Percentiles rank a stretch among this genome's conserved stretches.
Evolutionary conservation across 1,139 yeast genomes (phyloP).

Genomic region (Taiozyma sp.): DNA sequence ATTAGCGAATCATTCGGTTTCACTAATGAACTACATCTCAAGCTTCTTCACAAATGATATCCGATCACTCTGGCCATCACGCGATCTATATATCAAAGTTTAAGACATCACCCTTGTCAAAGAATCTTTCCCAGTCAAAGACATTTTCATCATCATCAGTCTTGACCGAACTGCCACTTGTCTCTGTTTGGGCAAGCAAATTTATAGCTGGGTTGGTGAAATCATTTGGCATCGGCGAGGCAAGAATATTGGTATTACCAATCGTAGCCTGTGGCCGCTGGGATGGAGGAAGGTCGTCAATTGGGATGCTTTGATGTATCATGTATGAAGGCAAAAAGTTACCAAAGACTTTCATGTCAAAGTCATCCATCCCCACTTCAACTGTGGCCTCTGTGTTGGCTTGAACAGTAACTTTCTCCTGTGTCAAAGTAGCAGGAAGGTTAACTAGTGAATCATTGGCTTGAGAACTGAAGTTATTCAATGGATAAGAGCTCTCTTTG

Average conservation of each 20-base stretch:
- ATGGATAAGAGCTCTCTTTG: constrained; percentile 4
- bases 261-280: too few species aligned
- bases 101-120: constrained; percentile 10
- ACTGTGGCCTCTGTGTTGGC: constrained; percentile 18
- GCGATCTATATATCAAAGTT: neutral
- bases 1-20: too few species aligned
- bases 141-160: constrained; percentile 13
- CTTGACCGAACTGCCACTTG: constrained; percentile 4
- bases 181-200: neutral
- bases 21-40: too few species aligned
- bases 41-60: too few species aligned
- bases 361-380: constrained; percentile 76
- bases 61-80: neutral
- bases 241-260: neutral
- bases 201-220: neutral
- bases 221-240: neutral
- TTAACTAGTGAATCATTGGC: constrained; percentile 6
- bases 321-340: constrained; percentile 75
- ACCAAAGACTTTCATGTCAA: constrained; percentile 81
- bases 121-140: constrained; percentile 17
- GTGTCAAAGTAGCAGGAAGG: constrained; percentile 8
- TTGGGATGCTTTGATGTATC: constrained; percentile 34
- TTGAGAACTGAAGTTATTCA: constrained; percentile 6
- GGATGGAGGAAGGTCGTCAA: neutral
- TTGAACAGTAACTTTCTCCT: constrained; percentile 2